Evolutionary conservation across 148 eudicot species (phyloP), one percentile per base, ranked within the genome.

Genomic region (Dianthus caryophyllus): DNA sequence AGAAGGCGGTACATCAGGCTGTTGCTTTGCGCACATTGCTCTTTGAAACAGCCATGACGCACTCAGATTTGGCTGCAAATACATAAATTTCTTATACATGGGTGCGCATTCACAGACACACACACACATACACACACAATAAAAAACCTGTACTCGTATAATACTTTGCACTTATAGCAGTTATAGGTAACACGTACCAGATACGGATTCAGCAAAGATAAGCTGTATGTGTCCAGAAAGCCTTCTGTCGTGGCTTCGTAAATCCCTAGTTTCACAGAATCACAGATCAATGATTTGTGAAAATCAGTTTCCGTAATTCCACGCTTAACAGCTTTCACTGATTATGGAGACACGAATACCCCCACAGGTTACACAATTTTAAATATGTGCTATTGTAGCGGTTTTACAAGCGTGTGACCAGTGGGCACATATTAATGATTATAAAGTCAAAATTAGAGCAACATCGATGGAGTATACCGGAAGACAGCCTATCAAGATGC

Each of bases 21-120:
- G 76, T 70, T 86, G 85, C 76, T 87, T 90, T 44, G 97, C 93
- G 31, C 96, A 94, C 99, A 94, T 94, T 74, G 99, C 97, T 81
- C 90, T 82, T 90, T 94, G 99, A 72, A 94, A 94, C 74, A 94
- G 75, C 99, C 99, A 94, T 4, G 99, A 90, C 17, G 99, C 82
- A 68, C 99, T 94, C 43, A 94, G 73, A 64, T 94, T 94, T 20
- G 99, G 99, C 97, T 94, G 92, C 64, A 78, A 0, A 57, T 10
- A 55, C 13, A n/a, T 58, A 52, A 43, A 47, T 9, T 18, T 15
- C 18, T 70, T 44, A 36, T 20, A 68, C 20, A 38, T 38, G 18
- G 27, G 7, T 2, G 38, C 38, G 7, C 38, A 7, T 33, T 3
- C 38, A 33, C 38, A 33, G 3, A 33, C 38, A 33, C 38, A 33